Conservation (phyloP, 2,329 filamentous ascomycete species). For the Alternaria triticimaculans region DNA sequence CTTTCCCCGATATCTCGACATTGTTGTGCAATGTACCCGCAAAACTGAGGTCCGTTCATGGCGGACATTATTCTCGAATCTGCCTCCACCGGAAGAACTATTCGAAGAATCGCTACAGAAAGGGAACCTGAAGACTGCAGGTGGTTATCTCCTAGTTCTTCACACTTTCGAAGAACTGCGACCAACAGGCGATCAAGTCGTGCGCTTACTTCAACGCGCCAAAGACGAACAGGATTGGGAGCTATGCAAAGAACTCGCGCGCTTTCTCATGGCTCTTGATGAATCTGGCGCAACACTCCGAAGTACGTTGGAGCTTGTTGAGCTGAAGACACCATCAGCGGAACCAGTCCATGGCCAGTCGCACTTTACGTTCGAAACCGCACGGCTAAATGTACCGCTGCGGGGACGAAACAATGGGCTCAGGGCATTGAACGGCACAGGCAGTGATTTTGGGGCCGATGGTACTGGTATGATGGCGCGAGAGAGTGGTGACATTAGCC, state of each 20-base stretch:
- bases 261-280: slow-evolving; percentile 94
- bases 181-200: slow-evolving; percentile 75
- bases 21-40: slow-evolving; percentile 93
- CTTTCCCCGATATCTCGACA: slow-evolving; percentile 84
- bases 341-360: slow-evolving; percentile 29
- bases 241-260: slow-evolving; percentile 88
- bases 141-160: slow-evolving; percentile 92
- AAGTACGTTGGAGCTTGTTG: slow-evolving; percentile 67
- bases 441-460: slow-evolving; percentile 1
- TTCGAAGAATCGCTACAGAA: slow-evolving; percentile 91
- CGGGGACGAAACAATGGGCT: slow-evolving; percentile 11
- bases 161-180: slow-evolving; percentile 73
- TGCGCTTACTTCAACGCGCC: slow-evolving; percentile 79
- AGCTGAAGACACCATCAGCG: slow-evolving; percentile 42
- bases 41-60: slow-evolving; percentile 96
- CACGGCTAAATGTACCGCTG: slow-evolving; percentile 36
- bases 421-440: not conserved
- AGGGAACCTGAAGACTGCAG: slow-evolving; percentile 90
- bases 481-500: slow-evolving; percentile 26
- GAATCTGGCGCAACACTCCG: slow-evolving; percentile 80
- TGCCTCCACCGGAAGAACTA: slow-evolving; percentile 87
- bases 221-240: slow-evolving; percentile 92
- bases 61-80: slow-evolving; percentile 89
- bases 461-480: slow-evolving; percentile 12
- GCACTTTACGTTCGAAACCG: slow-evolving; percentile 43